Conservation (phyloP, 2,329 filamentous ascomycete genomes). For the Biscogniauxia marginata region DNA sequence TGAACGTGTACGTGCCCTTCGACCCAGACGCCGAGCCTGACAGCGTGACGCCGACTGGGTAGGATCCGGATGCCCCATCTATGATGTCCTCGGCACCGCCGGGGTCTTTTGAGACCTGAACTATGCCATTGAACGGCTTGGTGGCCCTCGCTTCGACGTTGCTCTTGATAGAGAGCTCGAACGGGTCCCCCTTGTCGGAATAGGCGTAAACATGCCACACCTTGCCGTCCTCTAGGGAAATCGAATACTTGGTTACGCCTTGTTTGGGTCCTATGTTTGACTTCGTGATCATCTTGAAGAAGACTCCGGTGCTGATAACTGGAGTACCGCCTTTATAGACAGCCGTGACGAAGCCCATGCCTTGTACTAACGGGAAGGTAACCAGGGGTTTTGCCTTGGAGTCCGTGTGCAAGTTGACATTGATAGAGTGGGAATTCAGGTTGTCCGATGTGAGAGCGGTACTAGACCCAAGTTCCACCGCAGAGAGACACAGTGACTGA, state of each 20-base stretch:
- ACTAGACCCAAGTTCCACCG: slow-evolving; percentile 63
- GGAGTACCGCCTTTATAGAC: slow-evolving; percentile 71
- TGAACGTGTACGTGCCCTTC: slow-evolving; percentile 69
- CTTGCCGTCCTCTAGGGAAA: slow-evolving; percentile 68
- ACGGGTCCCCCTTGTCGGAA: slow-evolving; percentile 54
- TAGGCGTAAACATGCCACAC: slow-evolving; percentile 81
- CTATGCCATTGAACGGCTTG: slow-evolving; percentile 68
- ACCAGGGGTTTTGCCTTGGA: slow-evolving; percentile 58
- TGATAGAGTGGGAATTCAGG: slow-evolving; percentile 58
- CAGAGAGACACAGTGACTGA: slow-evolving; percentile 78
- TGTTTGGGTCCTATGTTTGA: slow-evolving; percentile 55
- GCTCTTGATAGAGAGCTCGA: slow-evolving; percentile 67
- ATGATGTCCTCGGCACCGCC: slow-evolving; percentile 64
- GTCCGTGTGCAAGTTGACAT: slow-evolving; percentile 64
- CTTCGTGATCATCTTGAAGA: slow-evolving; percentile 67
- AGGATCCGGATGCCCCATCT: slow-evolving; percentile 74
- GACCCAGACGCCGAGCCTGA: slow-evolving; percentile 59
- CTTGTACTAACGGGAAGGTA: slow-evolving; percentile 81
- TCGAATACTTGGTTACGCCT: slow-evolving; percentile 72
- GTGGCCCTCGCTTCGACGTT: slow-evolving; percentile 64
- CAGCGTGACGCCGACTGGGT: slow-evolving; percentile 63
- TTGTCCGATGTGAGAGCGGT: slow-evolving; percentile 57
- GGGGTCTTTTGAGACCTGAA: slow-evolving; percentile 83
- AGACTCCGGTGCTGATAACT: slow-evolving; percentile 69
- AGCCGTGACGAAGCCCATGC: slow-evolving; percentile 83